Evolutionary conservation across 1,284 basidiomycete genomes (phyloP).

Genomic region (Lentinula novae-zelandiae): DNA sequence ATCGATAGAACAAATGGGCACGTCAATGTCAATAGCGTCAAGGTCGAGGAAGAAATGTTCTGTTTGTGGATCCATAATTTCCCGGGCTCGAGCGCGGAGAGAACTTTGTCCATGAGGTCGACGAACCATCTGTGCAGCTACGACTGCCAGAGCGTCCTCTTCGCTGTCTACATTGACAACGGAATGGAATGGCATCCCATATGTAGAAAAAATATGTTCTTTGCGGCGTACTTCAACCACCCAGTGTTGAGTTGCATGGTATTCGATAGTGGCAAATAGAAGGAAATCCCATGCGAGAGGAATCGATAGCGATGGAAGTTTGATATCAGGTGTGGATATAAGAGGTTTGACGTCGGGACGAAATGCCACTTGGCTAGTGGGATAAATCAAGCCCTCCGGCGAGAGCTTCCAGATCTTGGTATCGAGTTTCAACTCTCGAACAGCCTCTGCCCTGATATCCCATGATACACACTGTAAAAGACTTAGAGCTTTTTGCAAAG

Average conservation of each 20-base stretch:
- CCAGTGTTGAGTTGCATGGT: constrained; percentile 23
- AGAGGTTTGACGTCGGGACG: neutral
- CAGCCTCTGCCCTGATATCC: neutral
- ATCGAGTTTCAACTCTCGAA: neutral
- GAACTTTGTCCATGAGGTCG: constrained; percentile 22
- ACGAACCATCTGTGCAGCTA: constrained; percentile 24
- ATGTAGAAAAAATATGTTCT: constrained; percentile 13
- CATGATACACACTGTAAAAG: constrained; percentile 2
- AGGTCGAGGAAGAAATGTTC: constrained; percentile 19
- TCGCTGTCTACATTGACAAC: constrained; percentile 20
- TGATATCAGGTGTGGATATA: neutral
- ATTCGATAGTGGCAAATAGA: constrained; percentile 24
- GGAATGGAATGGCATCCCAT: constrained; percentile 12
- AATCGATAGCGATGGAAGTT: neutral
- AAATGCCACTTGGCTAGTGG: neutral
- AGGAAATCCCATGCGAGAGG: constrained; percentile 23
- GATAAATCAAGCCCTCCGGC: neutral
- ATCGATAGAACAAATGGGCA: constrained; percentile 21
- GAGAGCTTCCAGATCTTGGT: neutral
- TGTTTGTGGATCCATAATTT: constrained; percentile 5
- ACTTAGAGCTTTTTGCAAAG: constrained; percentile 17
- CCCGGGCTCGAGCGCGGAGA: constrained; percentile 14
- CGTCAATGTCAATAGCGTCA: constrained; percentile 11
- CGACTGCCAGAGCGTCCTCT: constrained; percentile 19
- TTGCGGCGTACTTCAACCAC: constrained; percentile 18